Evolutionary conservation across 306 rosid species (phyloP), one percentile per base, ranked within the genome.

Genomic region (Argentina anserina): DNA sequence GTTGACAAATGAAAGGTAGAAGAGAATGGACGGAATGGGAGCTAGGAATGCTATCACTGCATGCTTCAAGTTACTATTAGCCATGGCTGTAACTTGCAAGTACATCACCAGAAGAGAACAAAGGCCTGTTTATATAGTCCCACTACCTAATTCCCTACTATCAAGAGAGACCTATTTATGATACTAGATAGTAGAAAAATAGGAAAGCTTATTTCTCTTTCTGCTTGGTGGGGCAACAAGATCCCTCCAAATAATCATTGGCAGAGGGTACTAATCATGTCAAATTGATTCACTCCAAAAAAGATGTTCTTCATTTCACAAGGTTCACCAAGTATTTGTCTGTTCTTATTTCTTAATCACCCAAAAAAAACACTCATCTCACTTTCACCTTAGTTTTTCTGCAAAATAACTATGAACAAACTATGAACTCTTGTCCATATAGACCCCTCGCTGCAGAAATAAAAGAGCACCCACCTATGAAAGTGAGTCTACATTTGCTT

Each of bases 21-120:
- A 86, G 71, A 93, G 18, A 37, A 93, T 74, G 67, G 98, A 90
- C 59, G 98, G 98, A 76, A 87, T 83, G 21, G 93, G 90, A 79
- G 67, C 89, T 37, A 87, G 75, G 66, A 86, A 79, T 67, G 98
- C 93, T 73, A 87, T 46, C 9, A 75, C 84, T 9, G 75, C 90
- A 41, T 83, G 89, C 83, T 86, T 93, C 69, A 87, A 46, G 84
- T 86, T 90, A 36, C 65, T 73, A 59, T 21, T n/a, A 25, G 63
- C 65, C 75, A 70, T 75, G 79, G 73, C 23, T 29, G 40, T 45
- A 36, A 69, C 67, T 61, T 61, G 62, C 43, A 46, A 14, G 42
- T 29, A 26, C 69, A 34, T 21, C 60, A 46, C 13, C 20, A 47
- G 52, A 31, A 20, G 45, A 49, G 71, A 18, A 23, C 23, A 29